Base-by-base conservation (phyloP, 148 eudicot species). In the Arctostaphylos glauca region DNA sequence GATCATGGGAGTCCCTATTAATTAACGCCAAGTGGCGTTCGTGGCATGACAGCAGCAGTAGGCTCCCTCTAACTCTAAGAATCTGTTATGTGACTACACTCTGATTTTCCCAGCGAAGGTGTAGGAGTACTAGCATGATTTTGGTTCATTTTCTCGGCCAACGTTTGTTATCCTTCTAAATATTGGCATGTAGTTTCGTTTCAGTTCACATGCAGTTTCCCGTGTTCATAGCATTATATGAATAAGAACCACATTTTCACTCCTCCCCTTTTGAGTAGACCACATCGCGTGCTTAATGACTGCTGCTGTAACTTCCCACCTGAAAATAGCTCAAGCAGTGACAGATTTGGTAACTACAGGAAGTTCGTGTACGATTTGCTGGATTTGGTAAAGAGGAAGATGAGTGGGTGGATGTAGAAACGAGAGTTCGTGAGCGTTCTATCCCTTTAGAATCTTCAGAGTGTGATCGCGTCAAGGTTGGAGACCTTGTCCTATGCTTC, bases 401-500 rank as follows among this genome's bases (percentile, higher is more conserved):
- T 81, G 98, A 96, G 84, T 96, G 99, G 99, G 95, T 93, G 59
- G 92, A 90, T 81, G 91, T 90, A 15, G 89, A 84, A 88, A 82
- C 74, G 47, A 91, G 84, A 81, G 89, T 94, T 31, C 92, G 98
- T 12, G 92, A 93, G 66, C 98, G 99, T 79, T 96, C 99, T 56
- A 87, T 96, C 83, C 98, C 99, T 84, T 83, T 96, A 21, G 95
- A 93, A 80, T 82, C 89, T 84, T 96, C 98, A 60, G 98, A 96
- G 79, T 96, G 99, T 86, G 86, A 89, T 81, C 92, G 79, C 80
- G 89, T 96, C 84, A 87, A 89, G 83, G 93, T 92, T 83, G 99
- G 99, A 21, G 98, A 94, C 83, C 92, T 83, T 83, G 92, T 94
- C 59, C 84, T 96, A 19, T 96, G 97, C 91, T 96, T 79, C 90